Evolutionary conservation across 1,284 basidiomycete genomes (phyloP), one percentile per base, ranked within the genome.

Genomic region (Lentinus polychrous): DNA sequence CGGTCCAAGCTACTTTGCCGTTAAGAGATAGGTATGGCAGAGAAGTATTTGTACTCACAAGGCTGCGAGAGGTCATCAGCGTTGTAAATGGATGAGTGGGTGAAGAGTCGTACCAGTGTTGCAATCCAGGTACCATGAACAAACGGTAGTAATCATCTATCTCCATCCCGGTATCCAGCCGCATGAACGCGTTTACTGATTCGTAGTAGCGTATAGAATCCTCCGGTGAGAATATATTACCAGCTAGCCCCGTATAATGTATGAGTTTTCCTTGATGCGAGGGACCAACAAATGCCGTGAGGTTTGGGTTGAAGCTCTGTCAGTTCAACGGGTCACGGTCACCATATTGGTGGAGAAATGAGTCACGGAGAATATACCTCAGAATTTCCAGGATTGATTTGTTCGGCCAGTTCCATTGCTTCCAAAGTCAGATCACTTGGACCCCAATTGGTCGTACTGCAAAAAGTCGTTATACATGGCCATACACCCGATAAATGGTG

Each of bases 101-200:
- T 27, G 27, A 27, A 27, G 27, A 27, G 10, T 10, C 27, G 10
- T 48, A 55, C 57, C 70, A 71, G 50, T 73, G 70, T 11, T 52
- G 53, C 70, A 73, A 71, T 1, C 70, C 72, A 0, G 69, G 66
- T 12, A 72, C 63, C 22, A 66, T 57, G 56, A 70, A 73, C n/a
- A 71, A 60, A 10, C 66, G 63, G 56, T 71, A 72, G 52, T 62
- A 65, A 39, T 64, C 57, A 46, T 65, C 59, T 15, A 69, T 60
- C 34, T 57, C 54, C 36, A 58, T 46, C 2, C 52, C 46, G 39
- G 57, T 57, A 34, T 60, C 50, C 11, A 54, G 54, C 8, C 56
- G 52, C 45, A 56, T 63, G 49, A 56, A 58, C 17, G 59, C 47
- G 38, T 57, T 51, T 8, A 70, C 62, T 36, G 58, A 57, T 42